Conservation (phyloP, 768 basidiomycete genomes). For the Pleurotus pulmonarius region DNA sequence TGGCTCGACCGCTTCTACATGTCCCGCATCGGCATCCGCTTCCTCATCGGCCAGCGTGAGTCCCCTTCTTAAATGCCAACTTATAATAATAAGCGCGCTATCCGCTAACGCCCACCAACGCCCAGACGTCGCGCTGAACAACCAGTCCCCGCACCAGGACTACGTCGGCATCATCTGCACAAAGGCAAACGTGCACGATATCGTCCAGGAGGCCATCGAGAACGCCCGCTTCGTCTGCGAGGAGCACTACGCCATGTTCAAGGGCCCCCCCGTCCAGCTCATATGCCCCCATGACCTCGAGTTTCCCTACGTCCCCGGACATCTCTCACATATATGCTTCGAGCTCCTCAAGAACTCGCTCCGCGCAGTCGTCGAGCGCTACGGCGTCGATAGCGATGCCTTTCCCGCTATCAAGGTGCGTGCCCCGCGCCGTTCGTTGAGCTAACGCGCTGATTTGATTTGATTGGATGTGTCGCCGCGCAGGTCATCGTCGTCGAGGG, state of each 20-base stretch:
- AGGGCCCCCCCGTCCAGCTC: constrained; percentile 92
- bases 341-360: constrained; percentile 97
- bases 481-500: constrained; percentile 81
- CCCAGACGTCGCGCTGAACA: constrained; percentile 91
- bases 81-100: no score
- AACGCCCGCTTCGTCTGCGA: constrained; percentile 94
- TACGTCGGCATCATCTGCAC: constrained; percentile 99
- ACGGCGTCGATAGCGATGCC: constrained; percentile 70
- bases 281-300: constrained; percentile 85
- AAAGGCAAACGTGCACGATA: constrained; percentile 91
- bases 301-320: constrained; percentile 95
- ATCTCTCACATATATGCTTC: constrained; percentile 94
- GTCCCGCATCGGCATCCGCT: constrained; percentile 92
- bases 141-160: constrained; percentile 80
- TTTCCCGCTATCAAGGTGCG: constrained; percentile 86
- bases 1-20: constrained; percentile 98
- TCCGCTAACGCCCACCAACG: no score
- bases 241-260: constrained; percentile 95
- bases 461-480: no score
- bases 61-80: constrained; percentile 13
- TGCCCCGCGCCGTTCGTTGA: no score
- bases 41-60: constrained; percentile 94
- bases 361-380: constrained; percentile 92
- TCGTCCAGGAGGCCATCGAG: constrained; percentile 97
- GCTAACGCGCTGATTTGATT: no score